These are phyloP conservation scores for Dicorynia guianensis DNA, from an alignment of 306 rosid species.

Conservation along the genomic window DNA sequence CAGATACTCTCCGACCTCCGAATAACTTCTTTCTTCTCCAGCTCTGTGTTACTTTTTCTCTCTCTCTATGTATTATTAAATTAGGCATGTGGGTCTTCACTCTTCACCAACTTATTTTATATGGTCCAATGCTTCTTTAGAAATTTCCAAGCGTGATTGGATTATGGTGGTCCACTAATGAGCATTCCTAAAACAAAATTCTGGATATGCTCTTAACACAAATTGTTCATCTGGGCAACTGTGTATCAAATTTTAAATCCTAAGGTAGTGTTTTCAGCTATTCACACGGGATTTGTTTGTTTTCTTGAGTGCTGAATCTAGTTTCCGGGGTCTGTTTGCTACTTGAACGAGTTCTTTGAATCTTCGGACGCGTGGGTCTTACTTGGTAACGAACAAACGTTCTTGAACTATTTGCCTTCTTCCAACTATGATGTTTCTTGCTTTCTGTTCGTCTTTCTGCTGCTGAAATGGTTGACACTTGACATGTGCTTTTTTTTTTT, in stretches of 20 bases:
- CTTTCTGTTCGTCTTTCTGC: slow-evolving; percentile 30
- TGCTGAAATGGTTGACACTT: slow-evolving; percentile 40
- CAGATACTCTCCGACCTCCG: slow-evolving; percentile 30
- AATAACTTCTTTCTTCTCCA: slow-evolving; percentile 23
- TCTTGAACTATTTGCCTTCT: not conserved
- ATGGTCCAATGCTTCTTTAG: slow-evolving; percentile 26
- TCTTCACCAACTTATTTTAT: slow-evolving; percentile 36
- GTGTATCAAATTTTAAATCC: slow-evolving; percentile 32
- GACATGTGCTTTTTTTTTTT: slow-evolving; percentile 43
- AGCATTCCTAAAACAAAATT: slow-evolving; percentile 19
- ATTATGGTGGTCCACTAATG: slow-evolving; percentile 8
- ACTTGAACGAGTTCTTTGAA: slow-evolving; percentile 30
- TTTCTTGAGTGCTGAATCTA: slow-evolving; percentile 39
- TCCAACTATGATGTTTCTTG: not conserved
- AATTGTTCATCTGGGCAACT: slow-evolving; percentile 35
- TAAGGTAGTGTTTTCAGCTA: not conserved
- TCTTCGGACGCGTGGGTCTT: slow-evolving; percentile 29
- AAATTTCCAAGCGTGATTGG: slow-evolving; percentile 36
- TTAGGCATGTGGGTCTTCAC: slow-evolving; percentile 49
- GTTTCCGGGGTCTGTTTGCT: slow-evolving; percentile 36
- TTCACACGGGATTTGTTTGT: not conserved
- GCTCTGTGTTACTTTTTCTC: slow-evolving; percentile 6
- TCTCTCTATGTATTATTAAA: slow-evolving; percentile 26
- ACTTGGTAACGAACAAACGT: not conserved
- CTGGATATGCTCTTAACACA: slow-evolving; percentile 20